Evolutionary conservation across 371 early-diverging fungal species (phyloP).

Genomic region (Conidiobolus incongruus): DNA sequence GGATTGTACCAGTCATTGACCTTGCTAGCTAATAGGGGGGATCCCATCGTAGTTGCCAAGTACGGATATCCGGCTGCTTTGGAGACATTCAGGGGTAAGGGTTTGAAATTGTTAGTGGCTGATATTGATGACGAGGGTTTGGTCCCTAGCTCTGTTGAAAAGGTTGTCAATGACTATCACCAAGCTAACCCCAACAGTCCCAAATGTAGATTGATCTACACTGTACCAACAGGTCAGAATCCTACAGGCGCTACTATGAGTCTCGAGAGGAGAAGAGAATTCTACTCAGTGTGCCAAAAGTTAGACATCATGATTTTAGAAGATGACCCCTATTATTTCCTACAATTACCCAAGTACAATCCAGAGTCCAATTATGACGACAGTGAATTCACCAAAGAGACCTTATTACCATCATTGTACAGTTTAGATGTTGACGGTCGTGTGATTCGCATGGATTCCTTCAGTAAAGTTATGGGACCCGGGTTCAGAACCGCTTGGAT

Average conservation of each 20-base stretch:
- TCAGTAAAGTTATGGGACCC: constrained; percentile 54
- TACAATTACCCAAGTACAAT: constrained; percentile 14
- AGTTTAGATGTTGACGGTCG: constrained; percentile 56
- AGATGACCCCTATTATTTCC: constrained; percentile 62
- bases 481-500: constrained; percentile 63
- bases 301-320: constrained; percentile 42
- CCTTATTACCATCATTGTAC: constrained; percentile 8
- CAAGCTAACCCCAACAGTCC: background rate
- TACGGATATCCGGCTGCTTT: constrained; percentile 56
- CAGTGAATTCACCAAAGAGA: constrained; percentile 7
- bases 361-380: no score
- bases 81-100: constrained; percentile 35
- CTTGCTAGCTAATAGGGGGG: constrained; percentile 29
- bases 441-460: constrained; percentile 61
- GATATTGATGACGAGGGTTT: constrained; percentile 29
- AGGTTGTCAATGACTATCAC: constrained; percentile 13
- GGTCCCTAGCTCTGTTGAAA: constrained; percentile 20
- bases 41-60: constrained; percentile 36
- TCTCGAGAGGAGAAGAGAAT: constrained; percentile 26
- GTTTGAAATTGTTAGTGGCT: constrained; percentile 19
- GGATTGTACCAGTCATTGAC: constrained; percentile 25
- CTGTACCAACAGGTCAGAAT: constrained; percentile 34
- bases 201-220: background rate
- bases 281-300: constrained; percentile 28
- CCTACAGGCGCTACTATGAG: constrained; percentile 42